Base-by-base conservation (phyloP, 805 yeast genomes). In the Schizosaccharomyces japonicus region DNA sequence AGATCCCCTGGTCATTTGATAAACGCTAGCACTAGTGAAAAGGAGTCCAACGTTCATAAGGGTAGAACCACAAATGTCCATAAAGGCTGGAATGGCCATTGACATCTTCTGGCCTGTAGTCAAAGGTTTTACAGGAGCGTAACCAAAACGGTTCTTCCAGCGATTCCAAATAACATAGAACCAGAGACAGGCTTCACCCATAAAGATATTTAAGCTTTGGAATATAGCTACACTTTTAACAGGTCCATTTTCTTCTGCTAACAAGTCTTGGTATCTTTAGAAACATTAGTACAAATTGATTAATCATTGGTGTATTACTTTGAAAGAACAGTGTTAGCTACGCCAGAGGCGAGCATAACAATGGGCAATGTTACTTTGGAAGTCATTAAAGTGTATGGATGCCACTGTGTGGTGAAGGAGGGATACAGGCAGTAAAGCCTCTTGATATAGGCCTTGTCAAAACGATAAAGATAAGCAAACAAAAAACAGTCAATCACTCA, bases 1-100 rank as follows among this genome's bases (percentile, higher is more conserved):
- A 0, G 83, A 72, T 2, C 92, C 90, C 52, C 92, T 65, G n/a
- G 79, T 75, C 92, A 80, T 80, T 58, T 80, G 92, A 59, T 79
- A 80, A 46, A 80, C 70, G 1, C 84, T 77, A 6, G 80, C 90
- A 0, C 90, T 87, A 1, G 76, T 75, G 59, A 74, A 75, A 23
- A 78, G 58, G 51, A 80, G 65, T 0, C 90, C 90, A n/a, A 79
- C 58, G 54, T 80, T 77, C 74, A 80, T 68, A 52, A 80, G 60
- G 0, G 90, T 80, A 1, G 92, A 80, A 3, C 78, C 87, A 32
- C 69, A 55, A 45, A 80, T 66, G 58, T 80, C 92, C 60, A 84
- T 78, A 6, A 70, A 56, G 1, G 90, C 72, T 1, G 90, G 90
- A 40, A 77, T 58, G 0, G 80, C 63, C 45, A 73, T 56, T 1